Base-by-base conservation (phyloP, 495 filamentous ascomycete genomes). In the Neurospora hispaniola region DNA sequence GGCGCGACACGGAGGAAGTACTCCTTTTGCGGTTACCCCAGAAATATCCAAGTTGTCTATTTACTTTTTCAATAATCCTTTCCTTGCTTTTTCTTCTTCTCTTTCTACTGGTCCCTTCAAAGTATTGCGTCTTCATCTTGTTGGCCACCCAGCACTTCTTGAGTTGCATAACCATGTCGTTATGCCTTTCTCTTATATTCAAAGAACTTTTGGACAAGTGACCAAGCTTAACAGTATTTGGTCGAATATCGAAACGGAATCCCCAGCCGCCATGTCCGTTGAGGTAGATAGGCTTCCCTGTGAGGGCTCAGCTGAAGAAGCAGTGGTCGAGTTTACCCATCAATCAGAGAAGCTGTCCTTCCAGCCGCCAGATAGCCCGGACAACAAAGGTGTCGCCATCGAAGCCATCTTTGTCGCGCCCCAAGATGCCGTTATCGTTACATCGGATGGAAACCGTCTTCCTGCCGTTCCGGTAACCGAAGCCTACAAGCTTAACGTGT, bases 341-440 rank as follows among this genome's bases (percentile, higher is more conserved):
- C 90, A 93, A 79, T 85, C 89, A 5, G 87, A 90, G 74, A 88
- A 88, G 73, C 84, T 91, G 11, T 88, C 88, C 6, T 82, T 85
- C 42, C 78, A 82, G 23, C 75, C 77, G 27, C 76, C 81, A 20
- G 72, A 74, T 0, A 72, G 76, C 12, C 74, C 77, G 42, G 66
- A 74, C 9, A 69, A 76, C 1, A 74, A 79, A 8, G 82, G 84
- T 23, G 82, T 87, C 40, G 90, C 91, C 4, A 83, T 91, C 23
- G 82, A 90, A 72, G 90, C 91, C 5, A 84, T 84, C 23, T 93
- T 91, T 77, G 82, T 93, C 66, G 93, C 91, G 2, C 82, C 89
- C 0, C 86, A 89, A 69, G 91, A 93, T 80, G 89, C 91, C 0
- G 87, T 93, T n/a, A 87, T 93, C 70, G 81, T 88, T 54, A 91